Conservation (phyloP, 805 yeast genomes). For the Kodamaea laetipori region DNA sequence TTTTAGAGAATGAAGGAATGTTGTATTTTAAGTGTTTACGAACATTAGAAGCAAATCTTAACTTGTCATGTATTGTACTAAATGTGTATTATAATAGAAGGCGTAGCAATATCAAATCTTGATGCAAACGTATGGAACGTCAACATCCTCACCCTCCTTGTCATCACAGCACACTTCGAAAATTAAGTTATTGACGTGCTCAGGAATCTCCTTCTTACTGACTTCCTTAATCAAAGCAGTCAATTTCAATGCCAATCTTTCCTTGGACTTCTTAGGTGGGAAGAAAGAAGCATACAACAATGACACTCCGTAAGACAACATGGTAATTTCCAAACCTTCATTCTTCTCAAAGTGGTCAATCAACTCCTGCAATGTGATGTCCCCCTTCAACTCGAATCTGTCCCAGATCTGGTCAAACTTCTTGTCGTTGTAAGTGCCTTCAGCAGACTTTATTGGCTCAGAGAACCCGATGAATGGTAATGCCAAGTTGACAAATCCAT, state of each 20-base stretch:
- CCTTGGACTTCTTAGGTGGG: constrained; percentile 87
- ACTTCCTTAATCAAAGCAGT: constrained; percentile 81
- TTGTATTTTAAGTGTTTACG: too few relatives aligned
- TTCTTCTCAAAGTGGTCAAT: constrained; percentile 73
- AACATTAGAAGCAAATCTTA: too few relatives aligned
- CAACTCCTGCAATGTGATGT: constrained; percentile 72
- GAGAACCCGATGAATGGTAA: constrained; percentile 96
- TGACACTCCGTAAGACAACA: constrained; percentile 91
- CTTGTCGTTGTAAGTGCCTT: constrained; percentile 77
- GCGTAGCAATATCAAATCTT: constrained; percentile 24
- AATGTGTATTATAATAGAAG: constrained; percentile 2
- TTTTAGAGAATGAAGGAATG: too few relatives aligned
- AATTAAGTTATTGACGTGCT: constrained; percentile 73
- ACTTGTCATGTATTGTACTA: too few relatives aligned
- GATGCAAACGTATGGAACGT: constrained; percentile 83
- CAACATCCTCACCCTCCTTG: constrained; percentile 90
- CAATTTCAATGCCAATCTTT: constrained; percentile 65
- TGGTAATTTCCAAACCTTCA: constrained; percentile 84
- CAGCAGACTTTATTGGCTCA: constrained; percentile 87
- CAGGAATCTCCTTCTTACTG: constrained; percentile 77
- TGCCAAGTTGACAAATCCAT: constrained; percentile 90
- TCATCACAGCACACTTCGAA: constrained; percentile 94
- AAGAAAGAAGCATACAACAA: constrained; percentile 89
- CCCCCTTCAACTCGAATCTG: constrained; percentile 79
- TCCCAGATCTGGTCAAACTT: constrained; percentile 93